Base-by-base conservation (phyloP, 1,284 basidiomycete species). In the Blastosporella zonata region DNA sequence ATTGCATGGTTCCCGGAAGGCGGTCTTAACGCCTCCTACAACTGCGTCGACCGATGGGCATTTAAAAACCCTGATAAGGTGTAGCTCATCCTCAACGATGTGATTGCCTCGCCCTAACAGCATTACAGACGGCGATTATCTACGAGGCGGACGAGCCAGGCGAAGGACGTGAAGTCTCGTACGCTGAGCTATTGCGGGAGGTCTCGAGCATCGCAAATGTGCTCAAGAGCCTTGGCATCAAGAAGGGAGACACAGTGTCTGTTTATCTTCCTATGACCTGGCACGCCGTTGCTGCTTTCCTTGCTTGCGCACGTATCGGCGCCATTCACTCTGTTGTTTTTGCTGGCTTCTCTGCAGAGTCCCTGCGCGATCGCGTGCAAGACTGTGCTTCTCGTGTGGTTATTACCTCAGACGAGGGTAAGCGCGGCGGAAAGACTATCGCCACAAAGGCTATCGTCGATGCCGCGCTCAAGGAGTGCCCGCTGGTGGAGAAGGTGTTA, bases 321-420 rank as follows among this genome's bases (percentile, higher is more conserved):
- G 96, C 97, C 21, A 78, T 99, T 47, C 97, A 99, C 75, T 97
- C 93, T n/a, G 96, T 98, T 63, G 87, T 99, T 55, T 99, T 99
- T 62, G 96, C 96, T 43, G 96, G 97, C 12, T 99, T 99, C 78
- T 93, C 89, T 7, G 86, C 95, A n/a, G 97, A 98, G 71, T 91
- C 91, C 8, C 84, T 99, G 48, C 84, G 96, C 44, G 97, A 98
- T 70, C 87, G 97, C 53, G 82, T 95, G 34, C 80, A 85, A 50
- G 97, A 99, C 70, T 97, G 95, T 73, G 79, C 81, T 60, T 92
- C 86, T 29, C 83, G 85, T 47, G 92, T 99, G 8, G 77, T 99
- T 55, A 93, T 99, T 66, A 99, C 97, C 10, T 87, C 90, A 35
- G 97, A 99, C 67, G 97, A 99, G 71, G 96, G 96, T 45, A 80